Conservation (phyloP, 495 filamentous ascomycete species). For the Aspergillus baeticus region DNA sequence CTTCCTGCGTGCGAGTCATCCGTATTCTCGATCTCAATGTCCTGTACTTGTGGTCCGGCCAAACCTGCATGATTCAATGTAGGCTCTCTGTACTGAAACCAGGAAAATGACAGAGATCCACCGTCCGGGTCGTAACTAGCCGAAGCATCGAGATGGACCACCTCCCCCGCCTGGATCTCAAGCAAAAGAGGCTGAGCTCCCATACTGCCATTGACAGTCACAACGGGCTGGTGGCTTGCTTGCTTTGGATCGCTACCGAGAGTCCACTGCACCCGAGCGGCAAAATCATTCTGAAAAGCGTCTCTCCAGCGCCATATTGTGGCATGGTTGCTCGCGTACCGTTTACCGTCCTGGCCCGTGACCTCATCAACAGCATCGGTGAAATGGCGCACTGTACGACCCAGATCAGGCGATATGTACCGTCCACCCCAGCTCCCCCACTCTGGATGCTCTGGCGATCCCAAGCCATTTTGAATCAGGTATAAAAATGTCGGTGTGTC, state of each 20-base stretch:
- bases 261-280: conserved; percentile 50
- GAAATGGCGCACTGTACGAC: conserved; percentile 30
- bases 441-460: conserved; percentile 38
- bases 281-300: conserved; percentile 50
- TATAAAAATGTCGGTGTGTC: conserved; percentile 49
- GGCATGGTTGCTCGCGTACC: conserved; percentile 40
- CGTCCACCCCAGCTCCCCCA: conserved; percentile 50
- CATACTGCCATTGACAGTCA: conserved; percentile 36
- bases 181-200: conserved; percentile 32
- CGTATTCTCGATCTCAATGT: conserved; percentile 27
- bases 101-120: conserved; percentile 38
- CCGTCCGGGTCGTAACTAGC: conserved; percentile 41
- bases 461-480: conserved; percentile 48
- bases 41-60: conserved; percentile 29
- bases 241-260: conserved; percentile 24
- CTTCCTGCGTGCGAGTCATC: conserved; percentile 11
- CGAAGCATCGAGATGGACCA: conserved; percentile 39
- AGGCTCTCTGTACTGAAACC: conserved; percentile 48
- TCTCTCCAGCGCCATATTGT: conserved; percentile 52
- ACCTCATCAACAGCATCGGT: conserved; percentile 41
- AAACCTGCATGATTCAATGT: conserved; percentile 40
- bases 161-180: conserved; percentile 30
- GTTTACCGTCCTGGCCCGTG: conserved; percentile 33
- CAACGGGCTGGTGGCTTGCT: conserved; percentile 43
- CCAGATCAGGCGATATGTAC: conserved; percentile 28